Percentiles rank a stretch among this genome's conserved stretches.
phyloP scores from a whole-genome alignment of 192 early-diverging fungal genomes.

The Backusella psychrophila region DNA sequence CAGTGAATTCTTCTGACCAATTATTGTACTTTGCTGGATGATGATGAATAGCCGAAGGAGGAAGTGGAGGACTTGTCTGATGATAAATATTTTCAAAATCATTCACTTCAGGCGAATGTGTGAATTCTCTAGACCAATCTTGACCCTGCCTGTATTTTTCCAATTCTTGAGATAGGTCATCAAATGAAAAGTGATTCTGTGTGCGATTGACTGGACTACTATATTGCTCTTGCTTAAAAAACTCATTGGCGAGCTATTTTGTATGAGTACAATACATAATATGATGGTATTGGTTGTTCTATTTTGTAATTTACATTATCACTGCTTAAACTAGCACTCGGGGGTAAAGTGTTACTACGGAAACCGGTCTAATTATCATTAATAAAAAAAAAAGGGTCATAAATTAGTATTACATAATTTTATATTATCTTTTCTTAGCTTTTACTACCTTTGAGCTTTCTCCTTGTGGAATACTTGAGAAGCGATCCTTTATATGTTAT shows the following conservation, averaged over 20 bases:
- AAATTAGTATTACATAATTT: background rate
- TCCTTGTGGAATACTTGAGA: conserved; percentile 1
- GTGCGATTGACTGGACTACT: background rate
- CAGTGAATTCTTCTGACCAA: conserved; percentile 2
- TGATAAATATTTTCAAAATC: background rate
- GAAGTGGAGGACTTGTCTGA: background rate
- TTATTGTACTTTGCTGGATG: background rate
- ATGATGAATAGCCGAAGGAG: background rate
- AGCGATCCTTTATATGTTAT: background rate
- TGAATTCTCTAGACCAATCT: conserved; percentile 21
- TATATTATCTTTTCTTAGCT: background rate
- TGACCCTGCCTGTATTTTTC: conserved; percentile 9
- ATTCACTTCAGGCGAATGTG: background rate
- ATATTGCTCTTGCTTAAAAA: background rate
- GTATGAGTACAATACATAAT: background rate
- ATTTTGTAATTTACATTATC: background rate
- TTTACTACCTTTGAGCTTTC: background rate
- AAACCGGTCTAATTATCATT: background rate
- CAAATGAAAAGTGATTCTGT: background rate
- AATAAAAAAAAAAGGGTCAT: background rate
- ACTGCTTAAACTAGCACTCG: background rate
- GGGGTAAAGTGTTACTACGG: background rate
- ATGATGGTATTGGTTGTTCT: background rate
- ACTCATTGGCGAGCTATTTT: background rate
- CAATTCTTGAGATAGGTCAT: conserved; percentile 18